These are phyloP conservation scores for Starmerella bombi DNA, from an alignment of 805 yeast species.

Conservation along the genomic window DNA sequence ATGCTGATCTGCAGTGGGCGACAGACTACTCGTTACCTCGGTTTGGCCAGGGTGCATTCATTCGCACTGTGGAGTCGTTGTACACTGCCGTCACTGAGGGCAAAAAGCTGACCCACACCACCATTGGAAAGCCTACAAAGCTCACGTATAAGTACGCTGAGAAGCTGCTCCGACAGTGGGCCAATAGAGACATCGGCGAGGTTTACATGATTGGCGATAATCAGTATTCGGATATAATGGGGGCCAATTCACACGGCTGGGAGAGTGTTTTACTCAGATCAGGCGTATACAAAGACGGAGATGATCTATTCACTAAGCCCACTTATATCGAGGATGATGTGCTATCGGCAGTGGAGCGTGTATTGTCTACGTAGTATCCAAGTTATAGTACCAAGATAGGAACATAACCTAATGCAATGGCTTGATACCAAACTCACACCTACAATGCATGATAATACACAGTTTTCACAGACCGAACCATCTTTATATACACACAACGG, in stretches of 20 bases:
- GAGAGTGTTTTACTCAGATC: conserved; percentile 69
- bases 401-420: too few relatives aligned
- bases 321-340: conserved; percentile 40
- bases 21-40: conserved; percentile 70
- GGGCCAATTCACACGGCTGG: conserved; percentile 86
- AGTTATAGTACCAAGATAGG: too few relatives aligned
- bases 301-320: conserved; percentile 32
- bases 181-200: conserved; percentile 29
- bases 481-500: too few relatives aligned
- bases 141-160: conserved; percentile 78
- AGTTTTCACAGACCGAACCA: too few relatives aligned
- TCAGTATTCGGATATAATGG: conserved; percentile 82
- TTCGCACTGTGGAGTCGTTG: conserved; percentile 73
- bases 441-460: too few relatives aligned
- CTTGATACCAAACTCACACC: too few relatives aligned
- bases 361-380: conserved; percentile 2
- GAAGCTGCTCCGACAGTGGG: conserved; percentile 61
- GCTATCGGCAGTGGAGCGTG: conserved; percentile 35
- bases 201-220: conserved; percentile 96
- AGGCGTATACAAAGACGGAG: conserved; percentile 66
- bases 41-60: conserved; percentile 92
- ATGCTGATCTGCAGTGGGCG: conserved; percentile 88
- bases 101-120: conserved; percentile 57
- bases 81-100: conserved; percentile 71
- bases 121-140: conserved; percentile 83